These are phyloP conservation scores for Trichosanthes cucumerina DNA, from an alignment of 306 rosid genomes.

Conservation along the genomic window DNA sequence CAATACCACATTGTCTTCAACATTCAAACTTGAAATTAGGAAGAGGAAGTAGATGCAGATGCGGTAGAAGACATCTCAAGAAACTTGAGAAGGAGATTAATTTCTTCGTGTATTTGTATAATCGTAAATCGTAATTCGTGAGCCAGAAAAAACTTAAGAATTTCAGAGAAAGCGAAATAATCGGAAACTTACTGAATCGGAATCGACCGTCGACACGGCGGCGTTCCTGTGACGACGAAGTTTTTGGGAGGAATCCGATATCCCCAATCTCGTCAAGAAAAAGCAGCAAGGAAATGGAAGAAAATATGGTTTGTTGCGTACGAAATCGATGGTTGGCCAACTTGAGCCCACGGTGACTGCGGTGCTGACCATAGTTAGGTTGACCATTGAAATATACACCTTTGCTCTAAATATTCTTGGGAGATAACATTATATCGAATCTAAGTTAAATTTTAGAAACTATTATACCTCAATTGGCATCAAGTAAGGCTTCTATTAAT, in stretches of 20 bases:
- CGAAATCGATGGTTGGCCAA: background rate
- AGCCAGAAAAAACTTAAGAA: background rate
- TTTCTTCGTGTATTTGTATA: background rate
- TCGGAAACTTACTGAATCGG: background rate
- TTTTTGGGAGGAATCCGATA: background rate
- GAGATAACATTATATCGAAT: too few relatives aligned
- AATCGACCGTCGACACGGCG: background rate
- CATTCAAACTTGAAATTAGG: background rate
- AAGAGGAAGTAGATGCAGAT: background rate
- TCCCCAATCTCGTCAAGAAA: background rate
- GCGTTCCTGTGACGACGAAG: background rate
- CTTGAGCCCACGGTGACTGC: background rate
- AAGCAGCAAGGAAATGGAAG: background rate
- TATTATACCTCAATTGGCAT: too few relatives aligned
- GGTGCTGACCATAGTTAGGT: background rate
- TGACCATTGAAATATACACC: background rate
- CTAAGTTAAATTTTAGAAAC: too few relatives aligned
- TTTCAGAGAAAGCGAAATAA: background rate
- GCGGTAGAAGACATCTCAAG: background rate
- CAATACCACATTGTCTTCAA: background rate
- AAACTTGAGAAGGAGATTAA: background rate
- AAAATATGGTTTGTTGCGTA: background rate
- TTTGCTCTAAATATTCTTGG: too few relatives aligned
- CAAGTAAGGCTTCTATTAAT: too few relatives aligned
- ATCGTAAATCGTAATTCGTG: background rate